phyloP scores from a whole-genome alignment of 495 filamentous ascomycete species.

The Friedmanniomyces endolithicus region DNA sequence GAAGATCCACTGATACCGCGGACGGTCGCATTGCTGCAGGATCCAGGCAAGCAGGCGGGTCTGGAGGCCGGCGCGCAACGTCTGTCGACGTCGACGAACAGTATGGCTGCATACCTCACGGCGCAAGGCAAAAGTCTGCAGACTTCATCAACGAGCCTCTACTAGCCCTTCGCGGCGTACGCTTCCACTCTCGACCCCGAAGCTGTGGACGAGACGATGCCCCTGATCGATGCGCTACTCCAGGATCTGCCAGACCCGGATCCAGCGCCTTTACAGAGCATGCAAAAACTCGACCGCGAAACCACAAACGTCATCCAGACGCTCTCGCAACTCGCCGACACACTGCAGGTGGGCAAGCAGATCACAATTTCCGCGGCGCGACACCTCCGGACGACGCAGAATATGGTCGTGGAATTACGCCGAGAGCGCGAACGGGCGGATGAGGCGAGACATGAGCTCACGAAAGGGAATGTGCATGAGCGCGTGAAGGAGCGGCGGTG shows the following conservation, averaged over 20 bases:
- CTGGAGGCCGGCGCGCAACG: conserved; percentile 17
- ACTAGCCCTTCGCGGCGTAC: conserved; percentile 7
- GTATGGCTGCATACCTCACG: conserved; percentile 14
- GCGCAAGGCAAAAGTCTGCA: conserved; percentile 15
- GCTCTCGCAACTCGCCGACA: conserved; percentile 74
- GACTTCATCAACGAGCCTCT: conserved; percentile 1
- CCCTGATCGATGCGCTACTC: conserved; percentile 12
- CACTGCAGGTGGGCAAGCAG: conserved; percentile 86
- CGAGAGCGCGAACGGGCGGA: conserved; percentile 71
- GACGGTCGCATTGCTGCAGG: conserved; percentile 13
- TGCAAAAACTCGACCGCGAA: conserved; percentile 60
- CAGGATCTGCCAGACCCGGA: conserved; percentile 37
- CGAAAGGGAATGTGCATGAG: conserved; percentile 59
- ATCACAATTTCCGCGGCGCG: conserved; percentile 66
- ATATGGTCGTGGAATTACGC: conserved; percentile 70
- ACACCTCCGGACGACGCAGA: conserved; percentile 58
- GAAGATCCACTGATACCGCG: conserved; percentile 17
- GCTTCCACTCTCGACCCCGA: conserved; percentile 1
- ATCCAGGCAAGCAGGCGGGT: conserved; percentile 18
- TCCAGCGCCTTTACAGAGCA: conserved; percentile 60
- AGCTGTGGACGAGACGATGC: conserved; percentile 3
- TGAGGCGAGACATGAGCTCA: conserved; percentile 67
- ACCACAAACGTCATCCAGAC: conserved; percentile 68
- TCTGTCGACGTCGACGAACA: conserved; percentile 18
- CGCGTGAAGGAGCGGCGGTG: conserved; percentile 63